A percentile compares a stretch with the other conserved stretches of the same genome.
phyloP scores from a whole-genome alignment of 352 stramenopile genomes.

The Pythium diclinum region DNA sequence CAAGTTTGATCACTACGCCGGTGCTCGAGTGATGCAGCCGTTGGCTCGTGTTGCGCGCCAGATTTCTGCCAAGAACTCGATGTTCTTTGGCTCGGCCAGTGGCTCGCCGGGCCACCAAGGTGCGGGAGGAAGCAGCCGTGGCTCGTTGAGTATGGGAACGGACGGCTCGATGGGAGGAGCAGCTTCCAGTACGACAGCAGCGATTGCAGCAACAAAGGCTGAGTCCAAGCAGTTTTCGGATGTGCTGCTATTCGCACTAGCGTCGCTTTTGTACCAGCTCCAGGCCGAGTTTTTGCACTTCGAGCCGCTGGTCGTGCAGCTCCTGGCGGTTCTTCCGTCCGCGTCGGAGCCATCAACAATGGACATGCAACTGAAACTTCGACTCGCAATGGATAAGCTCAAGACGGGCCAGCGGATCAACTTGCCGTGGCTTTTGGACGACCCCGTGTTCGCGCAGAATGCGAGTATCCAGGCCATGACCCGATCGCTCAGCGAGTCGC shows the following conservation, averaged over 20 bases:
- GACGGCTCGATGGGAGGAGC: background rate
- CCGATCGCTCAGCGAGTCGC: conserved; percentile 16
- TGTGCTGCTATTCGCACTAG: conserved; percentile 72
- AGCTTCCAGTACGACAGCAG: conserved; percentile 20
- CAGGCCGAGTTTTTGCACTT: conserved; percentile 75
- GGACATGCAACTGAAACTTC: conserved; percentile 48
- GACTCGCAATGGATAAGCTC: conserved; percentile 51
- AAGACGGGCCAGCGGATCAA: conserved; percentile 43
- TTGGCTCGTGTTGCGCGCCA: conserved; percentile 72
- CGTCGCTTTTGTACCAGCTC: conserved; percentile 69
- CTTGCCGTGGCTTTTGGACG: conserved; percentile 43
- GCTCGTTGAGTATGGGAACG: background rate
- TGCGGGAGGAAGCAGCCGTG: background rate
- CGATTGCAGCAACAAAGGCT: conserved; percentile 57
- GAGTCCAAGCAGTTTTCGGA: conserved; percentile 73
- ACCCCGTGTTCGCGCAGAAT: conserved; percentile 43
- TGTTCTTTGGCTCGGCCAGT: conserved; percentile 59
- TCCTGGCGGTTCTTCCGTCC: conserved; percentile 56
- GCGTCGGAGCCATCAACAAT: conserved; percentile 33
- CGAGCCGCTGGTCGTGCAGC: conserved; percentile 61
- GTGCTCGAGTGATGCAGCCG: conserved; percentile 65
- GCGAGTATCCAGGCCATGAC: conserved; percentile 21
- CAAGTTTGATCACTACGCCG: conserved; percentile 78
- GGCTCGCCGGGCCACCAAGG: background rate
- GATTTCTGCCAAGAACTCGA: conserved; percentile 60